Percentiles rank a stretch among this genome's conserved stretches.
Conservation (phyloP, 768 basidiomycete species). For the Suillus cothurnatus region DNA sequence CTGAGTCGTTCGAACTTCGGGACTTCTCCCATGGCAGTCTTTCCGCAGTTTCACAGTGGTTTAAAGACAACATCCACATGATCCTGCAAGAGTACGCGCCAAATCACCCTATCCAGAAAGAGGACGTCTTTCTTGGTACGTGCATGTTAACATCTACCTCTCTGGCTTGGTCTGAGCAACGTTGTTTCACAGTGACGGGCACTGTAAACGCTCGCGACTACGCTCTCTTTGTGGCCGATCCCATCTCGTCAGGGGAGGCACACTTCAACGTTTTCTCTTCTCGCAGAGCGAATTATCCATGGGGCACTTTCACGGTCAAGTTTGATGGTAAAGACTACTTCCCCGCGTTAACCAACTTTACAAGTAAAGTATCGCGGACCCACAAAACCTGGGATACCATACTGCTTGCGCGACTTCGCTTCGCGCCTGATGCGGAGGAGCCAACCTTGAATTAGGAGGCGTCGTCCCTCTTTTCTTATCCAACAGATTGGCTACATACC, state of each 20-base stretch:
- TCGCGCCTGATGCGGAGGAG: slow-evolving; percentile 59
- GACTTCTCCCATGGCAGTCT: slow-evolving; percentile 56
- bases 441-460: slow-evolving; percentile 44
- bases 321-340: slow-evolving; percentile 43
- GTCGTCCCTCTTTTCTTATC: not conserved
- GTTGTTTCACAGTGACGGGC: slow-evolving; percentile 55
- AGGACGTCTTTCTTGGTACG: slow-evolving; percentile 57
- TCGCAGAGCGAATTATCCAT: slow-evolving; percentile 55
- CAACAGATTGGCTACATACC: not conserved
- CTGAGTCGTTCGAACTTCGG: slow-evolving; percentile 69
- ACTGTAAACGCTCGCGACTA: slow-evolving; percentile 71
- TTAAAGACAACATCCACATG: slow-evolving; percentile 64
- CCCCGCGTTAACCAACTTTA: slow-evolving; percentile 35
- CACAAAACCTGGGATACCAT: slow-evolving; percentile 53
- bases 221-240: slow-evolving; percentile 74
- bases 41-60: slow-evolving; percentile 71
- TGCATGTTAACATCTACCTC: not conserved
- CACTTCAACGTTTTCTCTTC: slow-evolving; percentile 71
- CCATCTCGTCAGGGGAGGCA: slow-evolving; percentile 61
- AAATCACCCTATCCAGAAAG: slow-evolving; percentile 51
- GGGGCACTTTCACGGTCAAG: slow-evolving; percentile 77
- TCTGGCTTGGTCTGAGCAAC: not conserved
- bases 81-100: slow-evolving; percentile 58
- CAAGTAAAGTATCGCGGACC: slow-evolving; percentile 57
- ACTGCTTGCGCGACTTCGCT: slow-evolving; percentile 65